Conservation (phyloP, 23 red algal species). For the Gracilaria domingensis region DNA sequence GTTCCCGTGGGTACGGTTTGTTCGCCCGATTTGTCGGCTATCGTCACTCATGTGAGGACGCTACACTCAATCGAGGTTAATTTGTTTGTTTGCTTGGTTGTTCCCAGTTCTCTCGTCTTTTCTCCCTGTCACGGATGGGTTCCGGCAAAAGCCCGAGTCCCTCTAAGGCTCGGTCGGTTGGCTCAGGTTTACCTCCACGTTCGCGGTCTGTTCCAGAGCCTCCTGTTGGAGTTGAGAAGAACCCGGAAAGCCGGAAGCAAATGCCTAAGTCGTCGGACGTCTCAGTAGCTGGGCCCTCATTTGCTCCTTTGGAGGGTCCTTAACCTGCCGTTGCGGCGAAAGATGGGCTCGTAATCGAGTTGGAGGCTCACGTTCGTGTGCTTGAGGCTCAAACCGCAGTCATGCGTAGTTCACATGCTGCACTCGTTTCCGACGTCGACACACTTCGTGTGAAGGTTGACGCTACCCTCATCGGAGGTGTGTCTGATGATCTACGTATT, state of each 20-base stretch:
- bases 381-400: background rate
- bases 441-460: slow-evolving; percentile 3
- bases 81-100: no score
- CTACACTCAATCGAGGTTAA: no score
- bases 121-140: no score
- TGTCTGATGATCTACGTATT: background rate
- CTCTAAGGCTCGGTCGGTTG: no score
- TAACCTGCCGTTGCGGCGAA: background rate
- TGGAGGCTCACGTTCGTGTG: background rate
- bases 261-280: background rate
- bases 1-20: no score
- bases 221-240: background rate
- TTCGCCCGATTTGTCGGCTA: no score
- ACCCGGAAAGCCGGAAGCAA: background rate
- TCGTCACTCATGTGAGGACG: no score
- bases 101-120: no score
- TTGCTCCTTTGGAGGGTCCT: slow-evolving; percentile 4
- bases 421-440: background rate
- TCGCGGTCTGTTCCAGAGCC: no score
- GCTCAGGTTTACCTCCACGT: no score
- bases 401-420: background rate
- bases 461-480: slow-evolving; percentile 14
- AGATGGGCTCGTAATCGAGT: background rate
- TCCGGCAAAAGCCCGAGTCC: no score
- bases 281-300: slow-evolving; percentile 2